Percentiles rank a stretch among this genome's conserved stretches.
These are phyloP conservation scores for Sporisorium scitamineum DNA, from an alignment of 1,284 basidiomycete genomes.

Conservation along the genomic window DNA sequence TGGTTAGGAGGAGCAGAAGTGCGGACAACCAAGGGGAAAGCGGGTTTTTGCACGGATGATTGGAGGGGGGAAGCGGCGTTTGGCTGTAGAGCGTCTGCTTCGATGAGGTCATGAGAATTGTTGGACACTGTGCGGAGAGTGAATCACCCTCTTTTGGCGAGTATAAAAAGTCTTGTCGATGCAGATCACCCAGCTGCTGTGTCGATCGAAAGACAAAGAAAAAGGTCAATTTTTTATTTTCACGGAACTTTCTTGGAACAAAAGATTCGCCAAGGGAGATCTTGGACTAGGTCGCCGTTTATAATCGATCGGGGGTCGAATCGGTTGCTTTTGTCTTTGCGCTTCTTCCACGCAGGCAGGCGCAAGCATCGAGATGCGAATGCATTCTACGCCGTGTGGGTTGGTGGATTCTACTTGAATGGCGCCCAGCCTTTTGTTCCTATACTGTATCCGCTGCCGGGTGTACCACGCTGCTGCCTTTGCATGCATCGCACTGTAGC, in stretches of 20 bases:
- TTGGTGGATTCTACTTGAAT: constrained; percentile 1
- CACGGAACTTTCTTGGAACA: neutral
- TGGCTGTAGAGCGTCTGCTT: neutral
- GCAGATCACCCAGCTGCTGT: constrained; percentile 1
- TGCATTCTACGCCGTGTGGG: constrained; percentile 2
- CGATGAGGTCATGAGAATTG: constrained; percentile 3
- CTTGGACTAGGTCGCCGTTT: neutral
- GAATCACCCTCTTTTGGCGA: constrained; percentile 5
- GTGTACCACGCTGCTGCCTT: neutral
- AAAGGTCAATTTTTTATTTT: neutral
- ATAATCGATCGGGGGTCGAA: neutral
- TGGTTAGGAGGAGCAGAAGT: too few relatives aligned
- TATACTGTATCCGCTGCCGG: neutral
- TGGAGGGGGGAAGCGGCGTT: neutral
- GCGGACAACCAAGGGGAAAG: neutral
- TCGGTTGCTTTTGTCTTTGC: neutral
- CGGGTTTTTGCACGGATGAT: too few relatives aligned
- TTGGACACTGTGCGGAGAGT: neutral
- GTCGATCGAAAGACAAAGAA: neutral
- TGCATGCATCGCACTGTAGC: neutral
- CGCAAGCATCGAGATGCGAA: neutral
- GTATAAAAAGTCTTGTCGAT: neutral
- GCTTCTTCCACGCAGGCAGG: neutral
- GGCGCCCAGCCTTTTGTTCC: neutral
- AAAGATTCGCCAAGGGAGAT: too few relatives aligned